A percentile compares a stretch with the other conserved stretches of the same genome.
Conservation (phyloP, 2,329 filamentous ascomycete species). For the Chaetoscypha palmicola region DNA sequence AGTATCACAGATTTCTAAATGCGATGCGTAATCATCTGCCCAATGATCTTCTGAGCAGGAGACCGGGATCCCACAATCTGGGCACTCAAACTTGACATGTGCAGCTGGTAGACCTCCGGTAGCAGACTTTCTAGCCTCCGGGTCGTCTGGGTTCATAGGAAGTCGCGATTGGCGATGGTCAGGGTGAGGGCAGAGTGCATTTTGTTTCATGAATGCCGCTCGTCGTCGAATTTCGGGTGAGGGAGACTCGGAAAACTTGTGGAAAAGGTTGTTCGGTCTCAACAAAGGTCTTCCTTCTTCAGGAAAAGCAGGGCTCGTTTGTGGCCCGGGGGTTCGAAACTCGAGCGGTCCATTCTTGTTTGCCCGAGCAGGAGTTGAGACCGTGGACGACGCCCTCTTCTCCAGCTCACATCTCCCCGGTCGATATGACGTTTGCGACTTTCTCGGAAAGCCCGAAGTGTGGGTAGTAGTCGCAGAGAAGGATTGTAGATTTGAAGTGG, state of each 20-base stretch:
- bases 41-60: constrained; percentile 94
- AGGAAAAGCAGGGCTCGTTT: constrained; percentile 18
- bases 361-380: constrained; percentile 19
- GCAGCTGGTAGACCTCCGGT: constrained; percentile 58
- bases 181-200: constrained; percentile 89
- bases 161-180: constrained; percentile 71
- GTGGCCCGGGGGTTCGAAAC: constrained; percentile 20
- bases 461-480: constrained; percentile 21
- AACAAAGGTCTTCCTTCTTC: constrained; percentile 25
- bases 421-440: constrained; percentile 6
- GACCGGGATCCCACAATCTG: constrained; percentile 88
- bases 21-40: constrained; percentile 90
- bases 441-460: constrained; percentile 12
- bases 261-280: constrained; percentile 75
- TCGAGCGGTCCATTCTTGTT: constrained; percentile 24
- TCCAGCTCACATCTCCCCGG: constrained; percentile 15
- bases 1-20: constrained; percentile 87
- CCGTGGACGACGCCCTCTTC: constrained; percentile 19
- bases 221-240: constrained; percentile 80
- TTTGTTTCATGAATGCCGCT: constrained; percentile 84
- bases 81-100: constrained; percentile 89
- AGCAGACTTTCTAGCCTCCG: constrained; percentile 50
- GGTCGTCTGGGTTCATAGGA: constrained; percentile 56
- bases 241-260: constrained; percentile 83
- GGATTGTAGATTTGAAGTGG: constrained; percentile 16